These are phyloP conservation scores for Pythium utonaiense DNA, from an alignment of 352 stramenopile species.

Conservation along the genomic window DNA sequence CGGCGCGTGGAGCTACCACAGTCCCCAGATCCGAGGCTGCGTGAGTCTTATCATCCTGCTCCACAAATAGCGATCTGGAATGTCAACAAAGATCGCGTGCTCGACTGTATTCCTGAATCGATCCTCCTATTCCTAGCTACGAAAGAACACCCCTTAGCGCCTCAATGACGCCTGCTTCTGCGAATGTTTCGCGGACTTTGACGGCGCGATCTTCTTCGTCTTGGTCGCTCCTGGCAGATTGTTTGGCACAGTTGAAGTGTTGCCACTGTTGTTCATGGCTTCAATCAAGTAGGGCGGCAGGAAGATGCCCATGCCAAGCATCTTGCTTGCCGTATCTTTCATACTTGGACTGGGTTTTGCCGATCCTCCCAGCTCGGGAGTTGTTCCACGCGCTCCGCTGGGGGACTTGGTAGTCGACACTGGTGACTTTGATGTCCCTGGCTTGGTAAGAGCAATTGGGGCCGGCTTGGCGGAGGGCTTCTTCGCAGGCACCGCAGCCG, in stretches of 20 bases:
- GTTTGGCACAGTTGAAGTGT: not conserved
- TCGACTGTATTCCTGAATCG: too few species aligned
- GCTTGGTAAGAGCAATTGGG: not conserved
- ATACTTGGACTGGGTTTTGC: conserved; percentile 6
- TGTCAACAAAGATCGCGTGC: not conserved
- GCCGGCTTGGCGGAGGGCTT: not conserved
- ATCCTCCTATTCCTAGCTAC: not conserved
- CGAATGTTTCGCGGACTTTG: not conserved
- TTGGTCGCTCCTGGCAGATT: not conserved
- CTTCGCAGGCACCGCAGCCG: not conserved
- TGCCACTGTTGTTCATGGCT: not conserved
- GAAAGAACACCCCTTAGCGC: not conserved
- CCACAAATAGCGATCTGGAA: conserved; percentile 3
- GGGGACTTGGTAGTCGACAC: not conserved
- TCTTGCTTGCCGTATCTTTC: conserved; percentile 21
- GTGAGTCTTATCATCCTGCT: not conserved
- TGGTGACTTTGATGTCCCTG: not conserved
- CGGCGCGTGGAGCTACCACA: not conserved
- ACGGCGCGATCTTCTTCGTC: not conserved
- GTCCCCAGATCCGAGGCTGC: not conserved
- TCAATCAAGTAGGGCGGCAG: conserved; percentile 13
- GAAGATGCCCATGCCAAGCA: conserved; percentile 28
- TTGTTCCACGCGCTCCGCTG: not conserved
- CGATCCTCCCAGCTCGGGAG: not conserved
- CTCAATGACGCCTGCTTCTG: not conserved